These are phyloP conservation scores for Aspergillus avenaceus DNA, from an alignment of 495 filamentous ascomycete species.

Conservation along the genomic window DNA sequence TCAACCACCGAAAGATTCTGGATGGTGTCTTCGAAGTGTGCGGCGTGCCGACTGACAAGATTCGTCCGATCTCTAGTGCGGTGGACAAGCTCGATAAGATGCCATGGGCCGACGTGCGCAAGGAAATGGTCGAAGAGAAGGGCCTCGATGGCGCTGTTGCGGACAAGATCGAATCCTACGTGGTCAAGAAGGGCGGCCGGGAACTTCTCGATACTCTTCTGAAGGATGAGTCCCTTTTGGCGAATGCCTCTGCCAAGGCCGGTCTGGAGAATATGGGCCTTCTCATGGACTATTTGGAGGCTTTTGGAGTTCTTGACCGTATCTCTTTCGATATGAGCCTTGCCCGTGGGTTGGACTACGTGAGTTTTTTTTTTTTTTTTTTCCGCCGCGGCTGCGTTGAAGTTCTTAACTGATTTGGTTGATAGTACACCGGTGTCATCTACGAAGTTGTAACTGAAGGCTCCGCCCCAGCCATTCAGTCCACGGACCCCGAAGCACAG, in stretches of 20 bases:
- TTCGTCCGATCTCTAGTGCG: constrained; percentile 80
- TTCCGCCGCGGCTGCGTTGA: not conserved
- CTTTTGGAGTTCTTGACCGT: constrained; percentile 63
- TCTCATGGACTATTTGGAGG: constrained; percentile 77
- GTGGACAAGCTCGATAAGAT: constrained; percentile 96
- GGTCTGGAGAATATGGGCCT: constrained; percentile 80
- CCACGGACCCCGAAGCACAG: constrained; percentile 40
- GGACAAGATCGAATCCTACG: constrained; percentile 82
- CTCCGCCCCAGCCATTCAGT: constrained; percentile 57
- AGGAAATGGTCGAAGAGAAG: constrained; percentile 93
- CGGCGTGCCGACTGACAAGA: constrained; percentile 81
- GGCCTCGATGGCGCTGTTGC: constrained; percentile 69
- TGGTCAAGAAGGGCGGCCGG: constrained; percentile 59
- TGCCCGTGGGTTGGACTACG: constrained; percentile 82
- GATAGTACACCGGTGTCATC: constrained; percentile 74
- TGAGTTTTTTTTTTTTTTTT: constrained; percentile 24
- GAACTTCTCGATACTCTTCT: constrained; percentile 67
- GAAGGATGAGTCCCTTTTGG: constrained; percentile 55
- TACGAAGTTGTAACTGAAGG: constrained; percentile 88
- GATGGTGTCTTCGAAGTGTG: constrained; percentile 90
- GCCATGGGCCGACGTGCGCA: constrained; percentile 83
- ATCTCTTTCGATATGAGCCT: constrained; percentile 80
- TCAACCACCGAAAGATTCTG: constrained; percentile 93
- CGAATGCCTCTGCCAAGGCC: constrained; percentile 67
- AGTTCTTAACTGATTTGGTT: not conserved